Evolutionary conservation across 768 basidiomycete genomes (phyloP), one percentile per base, ranked within the genome.

Genomic region (Leccinum sublutescens): DNA sequence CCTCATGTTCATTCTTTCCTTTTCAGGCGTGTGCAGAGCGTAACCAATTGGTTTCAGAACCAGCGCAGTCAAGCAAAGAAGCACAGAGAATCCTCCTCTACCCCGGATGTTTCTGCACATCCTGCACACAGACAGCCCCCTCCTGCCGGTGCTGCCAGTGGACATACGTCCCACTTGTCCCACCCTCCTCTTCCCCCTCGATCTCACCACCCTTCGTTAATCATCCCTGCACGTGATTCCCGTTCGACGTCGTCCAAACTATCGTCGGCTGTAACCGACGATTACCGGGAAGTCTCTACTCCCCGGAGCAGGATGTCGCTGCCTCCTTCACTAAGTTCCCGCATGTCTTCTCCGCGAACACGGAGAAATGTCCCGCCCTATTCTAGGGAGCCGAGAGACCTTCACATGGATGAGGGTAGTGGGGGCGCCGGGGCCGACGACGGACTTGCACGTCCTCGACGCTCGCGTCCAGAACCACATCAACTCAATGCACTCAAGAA

Each of bases 31-130:
- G 82, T 87, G 74, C 85, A 89, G 74, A 88, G 85, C 57, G 85
- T 92, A 58, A 90, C 86, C 2, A 91, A 92, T 69, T 91, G 90
- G 91, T 92, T 92, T 71, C 89, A 91, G 78, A 90, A 91, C 67
- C 89, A 92, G 68, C 88, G 88, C 66, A 89, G 85, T 71, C 80
- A 86, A 63, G 84, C 87, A 33, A 88, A 87, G 77, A 88, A 88
- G 75, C 82, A 80, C 65, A 82, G 79, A 64, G 86, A 88, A 61
- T 64, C 61, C 6, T 61, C 64, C 52, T 69, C 74, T 45, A 66
- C 68, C 48, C 57, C 71, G 0, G 68, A 63, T 45, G 40, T 60
- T 2, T 49, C 67, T 49, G 49, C 52, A 21, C 61, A 27, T 49
- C 47, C 51, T 4, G 12, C 34, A 12, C 64, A 53, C 11, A 65